Evolutionary conservation across 2,329 filamentous ascomycete species (phyloP), one percentile per base, ranked within the genome.

Genomic region (Colletotrichum chrysophilum): DNA sequence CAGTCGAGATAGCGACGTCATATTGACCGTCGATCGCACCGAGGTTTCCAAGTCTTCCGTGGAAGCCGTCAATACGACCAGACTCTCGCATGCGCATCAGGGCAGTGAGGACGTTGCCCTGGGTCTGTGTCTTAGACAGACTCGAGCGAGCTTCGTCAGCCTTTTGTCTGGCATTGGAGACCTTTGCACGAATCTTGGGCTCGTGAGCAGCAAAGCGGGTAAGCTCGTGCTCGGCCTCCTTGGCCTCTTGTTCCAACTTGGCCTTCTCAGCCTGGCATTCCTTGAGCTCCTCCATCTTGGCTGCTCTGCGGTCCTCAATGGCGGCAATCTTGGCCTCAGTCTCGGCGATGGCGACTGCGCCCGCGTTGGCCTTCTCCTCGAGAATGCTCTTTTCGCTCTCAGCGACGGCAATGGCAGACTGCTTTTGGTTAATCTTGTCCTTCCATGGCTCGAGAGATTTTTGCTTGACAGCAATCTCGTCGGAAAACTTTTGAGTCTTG

Each of bases 1-100:
- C 97, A 0, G 97, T 99, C 0, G 97, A 99, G 76, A 99, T 98
- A n/a, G 97, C 97, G 58, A 99, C 92, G 81, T 99, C 97, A 84
- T 98, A 99, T 85, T 95, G 95, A 82, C 95, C 90, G 80, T 99
- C 96, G 79, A 99, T 99, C 1, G 95, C 93, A 58, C 97, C 97
- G 1, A 99, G 91, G 79, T 98, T 98, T 12, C 97, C 97, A 5
- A 99, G 92, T 36, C 97, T 93, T 30, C 97, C 97, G 81, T 99
- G 96, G 86, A 99, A 99, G 3, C 97, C 97, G 81, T 98, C 96
- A 78, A 99, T 98, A 83, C 97, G 94, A 14, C 97, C 97, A 26
- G 97, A 98, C 81, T 98, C 97, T 81, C 95, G 97, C 85, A 99
- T 92, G 65, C 97, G 93, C 94, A 98, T 98, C 34, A 99, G 87